Base-by-base conservation (phyloP, 306 rosid species). In the Medicago arabica region DNA sequence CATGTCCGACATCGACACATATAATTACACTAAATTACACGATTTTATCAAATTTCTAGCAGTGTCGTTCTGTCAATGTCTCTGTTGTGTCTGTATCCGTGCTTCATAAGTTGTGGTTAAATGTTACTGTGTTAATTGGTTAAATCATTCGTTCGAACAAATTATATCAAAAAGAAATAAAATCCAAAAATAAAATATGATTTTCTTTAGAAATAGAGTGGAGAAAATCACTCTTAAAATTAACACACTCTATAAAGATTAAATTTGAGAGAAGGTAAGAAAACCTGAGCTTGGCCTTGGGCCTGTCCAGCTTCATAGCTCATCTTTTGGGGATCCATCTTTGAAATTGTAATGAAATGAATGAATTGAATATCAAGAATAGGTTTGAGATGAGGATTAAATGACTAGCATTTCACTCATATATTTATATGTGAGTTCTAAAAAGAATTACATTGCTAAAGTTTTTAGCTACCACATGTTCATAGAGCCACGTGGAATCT, bases 271-370 rank as follows among this genome's bases (percentile, higher is more conserved):
- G 51, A 61, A 59, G 58, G 13, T 47, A 21, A 61, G 38, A 53
- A 67, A 59, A 81, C 92, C 89, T 90, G 47, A 61, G 90, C 43
- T 80, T 84, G 90, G 75, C 91, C 93, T 73, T 87, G 74, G 77
- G 90, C 89, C 86, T 84, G 85, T 17, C 92, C 93, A 64, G 88
- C 93, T 2, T 86, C 12, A 57, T 71, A 82, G 72, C 78, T 75
- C 75, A 70, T 38, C 70, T 87, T 81, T 71, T 91, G 80, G 2
- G 89, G 4, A 36, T 72, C 89, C 93, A 86, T 90, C 8, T 76
- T 47, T 7, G 25, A 84, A 76, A 55, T 23, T 53, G 80, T 16
- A 71, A 31, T 21, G 19, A 79, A 74, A 34, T 43, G 8, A 72
- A 67, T 73, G 18, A 19, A 18, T 34, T 50, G 68, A 67, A 39